Evolutionary conservation across 768 basidiomycete species (phyloP).

Genomic region (Amanita fuliginea): DNA sequence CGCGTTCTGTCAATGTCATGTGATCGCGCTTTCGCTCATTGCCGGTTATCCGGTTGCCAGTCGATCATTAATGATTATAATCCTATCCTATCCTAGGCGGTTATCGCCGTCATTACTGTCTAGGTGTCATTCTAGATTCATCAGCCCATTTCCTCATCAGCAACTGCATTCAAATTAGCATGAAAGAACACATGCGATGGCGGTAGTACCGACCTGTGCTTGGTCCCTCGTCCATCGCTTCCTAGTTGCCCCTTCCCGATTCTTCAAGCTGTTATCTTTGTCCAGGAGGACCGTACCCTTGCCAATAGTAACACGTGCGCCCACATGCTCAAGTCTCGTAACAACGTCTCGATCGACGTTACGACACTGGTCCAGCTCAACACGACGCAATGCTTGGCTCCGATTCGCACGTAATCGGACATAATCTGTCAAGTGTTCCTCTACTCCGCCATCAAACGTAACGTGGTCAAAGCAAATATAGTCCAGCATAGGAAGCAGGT

Average conservation of each 20-base stretch:
- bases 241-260: not conserved
- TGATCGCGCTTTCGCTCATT: not conserved
- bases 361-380: not conserved
- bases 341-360: not conserved
- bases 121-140: not conserved
- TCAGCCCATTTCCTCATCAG: not conserved
- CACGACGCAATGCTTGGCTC: not conserved
- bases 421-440: not conserved
- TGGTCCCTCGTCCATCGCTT: not conserved
- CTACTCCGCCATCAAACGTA: not conserved
- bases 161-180: not conserved
- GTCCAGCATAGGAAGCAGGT: not conserved
- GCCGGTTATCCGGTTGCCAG: too few relatives aligned
- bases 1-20: not conserved
- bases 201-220: not conserved
- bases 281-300: not conserved
- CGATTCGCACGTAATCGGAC: not conserved
- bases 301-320: not conserved
- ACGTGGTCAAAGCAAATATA: not conserved
- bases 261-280: not conserved
- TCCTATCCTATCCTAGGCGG: not conserved
- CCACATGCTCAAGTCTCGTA: not conserved
- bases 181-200: not conserved
- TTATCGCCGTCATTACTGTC: not conserved
- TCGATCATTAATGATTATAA: too few relatives aligned